phyloP scores from a whole-genome alignment of 768 basidiomycete species.

The Baorangia bicolor region DNA sequence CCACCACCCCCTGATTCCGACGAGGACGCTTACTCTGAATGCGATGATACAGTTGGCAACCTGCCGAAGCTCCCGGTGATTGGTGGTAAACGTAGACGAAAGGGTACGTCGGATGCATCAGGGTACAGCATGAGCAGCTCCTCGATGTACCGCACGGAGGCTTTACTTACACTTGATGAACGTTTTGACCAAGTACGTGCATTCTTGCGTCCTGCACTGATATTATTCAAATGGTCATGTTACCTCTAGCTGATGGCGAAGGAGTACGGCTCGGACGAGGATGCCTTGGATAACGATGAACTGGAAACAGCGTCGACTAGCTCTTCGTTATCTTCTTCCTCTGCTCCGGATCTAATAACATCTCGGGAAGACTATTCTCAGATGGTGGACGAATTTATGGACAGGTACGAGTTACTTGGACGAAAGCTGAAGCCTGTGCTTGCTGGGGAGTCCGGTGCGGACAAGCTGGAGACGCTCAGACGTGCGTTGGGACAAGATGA shows the following conservation, averaged over 20 bases:
- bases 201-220: neutral
- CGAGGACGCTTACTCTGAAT: slow-evolving; percentile 59
- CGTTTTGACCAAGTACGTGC: slow-evolving; percentile 83
- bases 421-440: slow-evolving; percentile 81
- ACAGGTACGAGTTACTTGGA: slow-evolving; percentile 87
- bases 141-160: slow-evolving; percentile 91
- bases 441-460: slow-evolving; percentile 65
- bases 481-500: slow-evolving; percentile 72
- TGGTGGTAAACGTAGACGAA: slow-evolving; percentile 71
- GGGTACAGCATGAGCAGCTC: slow-evolving; percentile 98
- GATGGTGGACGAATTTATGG: slow-evolving; percentile 92
- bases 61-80: slow-evolving; percentile 77
- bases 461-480: slow-evolving; percentile 80
- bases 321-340: slow-evolving; percentile 47
- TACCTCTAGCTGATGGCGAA: slow-evolving; percentile 64
- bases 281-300: slow-evolving; percentile 49
- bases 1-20: slow-evolving; percentile 43
- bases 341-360: slow-evolving; percentile 72
- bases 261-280: slow-evolving; percentile 68
- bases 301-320: slow-evolving; percentile 41
- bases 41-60: slow-evolving; percentile 76
- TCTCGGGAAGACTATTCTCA: slow-evolving; percentile 85
- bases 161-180: slow-evolving; percentile 86
- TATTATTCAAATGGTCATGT: neutral
- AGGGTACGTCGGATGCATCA: slow-evolving; percentile 79